Evolutionary conservation across 176 grass and related monocot genomes (phyloP).

Genomic region (Triticum monococcum): DNA sequence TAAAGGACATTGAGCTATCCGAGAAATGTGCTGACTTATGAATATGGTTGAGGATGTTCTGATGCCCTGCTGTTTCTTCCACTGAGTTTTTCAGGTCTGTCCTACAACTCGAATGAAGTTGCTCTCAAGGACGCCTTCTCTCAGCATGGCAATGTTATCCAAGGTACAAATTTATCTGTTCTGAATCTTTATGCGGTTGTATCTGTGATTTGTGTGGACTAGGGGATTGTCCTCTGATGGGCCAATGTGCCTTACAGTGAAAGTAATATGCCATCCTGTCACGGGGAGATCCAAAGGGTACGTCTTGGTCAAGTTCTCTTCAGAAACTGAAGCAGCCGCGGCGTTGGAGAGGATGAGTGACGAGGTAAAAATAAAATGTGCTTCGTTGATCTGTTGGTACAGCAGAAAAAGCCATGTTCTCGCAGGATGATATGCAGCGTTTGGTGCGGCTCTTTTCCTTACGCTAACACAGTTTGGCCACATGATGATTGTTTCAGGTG

Average conservation of each 20-base stretch:
- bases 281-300: constrained; percentile 56
- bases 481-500: constrained; percentile 24
- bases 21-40: background rate
- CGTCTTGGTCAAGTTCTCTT: constrained; percentile 48
- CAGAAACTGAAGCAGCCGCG: constrained; percentile 18
- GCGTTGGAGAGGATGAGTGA: constrained; percentile 47
- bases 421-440: background rate
- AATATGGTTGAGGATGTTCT: background rate
- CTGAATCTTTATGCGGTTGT: background rate
- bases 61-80: background rate
- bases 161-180: constrained; percentile 19
- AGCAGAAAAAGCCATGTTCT: background rate
- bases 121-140: constrained; percentile 58
- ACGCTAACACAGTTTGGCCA: background rate
- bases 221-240: background rate
- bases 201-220: background rate
- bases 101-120: constrained; percentile 54
- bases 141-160: constrained; percentile 28
- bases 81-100: constrained; percentile 33
- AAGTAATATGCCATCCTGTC: constrained; percentile 55
- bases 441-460: background rate
- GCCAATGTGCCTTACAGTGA: constrained; percentile 16
- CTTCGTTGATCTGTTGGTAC: background rate
- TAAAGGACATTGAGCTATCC: too few species aligned
- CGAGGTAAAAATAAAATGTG: constrained; percentile 14